phyloP scores from a whole-genome alignment of 805 yeast species.

The Ogataea dorogensis region DNA sequence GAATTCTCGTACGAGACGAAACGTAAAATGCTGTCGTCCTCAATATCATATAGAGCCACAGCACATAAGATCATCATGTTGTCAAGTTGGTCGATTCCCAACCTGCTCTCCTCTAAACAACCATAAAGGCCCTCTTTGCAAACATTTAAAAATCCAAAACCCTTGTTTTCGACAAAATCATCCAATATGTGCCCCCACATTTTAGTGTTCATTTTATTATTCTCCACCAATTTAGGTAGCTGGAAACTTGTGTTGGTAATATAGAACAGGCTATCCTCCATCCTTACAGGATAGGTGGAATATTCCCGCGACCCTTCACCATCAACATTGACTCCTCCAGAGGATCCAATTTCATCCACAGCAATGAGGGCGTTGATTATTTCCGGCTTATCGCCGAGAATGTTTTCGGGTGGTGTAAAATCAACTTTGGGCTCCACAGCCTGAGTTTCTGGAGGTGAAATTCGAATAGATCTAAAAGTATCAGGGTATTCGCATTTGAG shows the following conservation, averaged over 20 bases:
- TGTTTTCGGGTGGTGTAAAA: too few species aligned
- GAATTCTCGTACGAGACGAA: too few species aligned
- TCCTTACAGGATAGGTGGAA: slow-evolving; percentile 10
- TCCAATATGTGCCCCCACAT: slow-evolving; percentile 7
- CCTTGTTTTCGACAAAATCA: slow-evolving; percentile 5
- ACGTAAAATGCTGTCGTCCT: neutral
- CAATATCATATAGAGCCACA: slow-evolving; percentile 11
- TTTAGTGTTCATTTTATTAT: slow-evolving; percentile 5
- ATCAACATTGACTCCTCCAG: too few species aligned
- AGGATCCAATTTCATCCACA: too few species aligned
- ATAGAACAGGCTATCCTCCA: slow-evolving; percentile 3
- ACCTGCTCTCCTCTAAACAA: too few species aligned
- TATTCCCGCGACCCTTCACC: too few species aligned
- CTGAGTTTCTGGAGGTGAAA: slow-evolving; percentile 9
- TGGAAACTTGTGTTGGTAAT: slow-evolving; percentile 9
- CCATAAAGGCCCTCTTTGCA: slow-evolving; percentile 5
- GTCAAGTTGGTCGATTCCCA: slow-evolving; percentile 19
- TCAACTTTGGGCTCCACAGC: neutral
- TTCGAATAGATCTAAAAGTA: slow-evolving; percentile 42
- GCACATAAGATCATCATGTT: slow-evolving; percentile 17
- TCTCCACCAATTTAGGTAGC: slow-evolving; percentile 15
- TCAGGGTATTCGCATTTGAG: slow-evolving; percentile 44
- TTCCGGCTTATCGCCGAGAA: neutral
- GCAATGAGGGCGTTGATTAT: too few species aligned
- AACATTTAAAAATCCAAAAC: slow-evolving; percentile 8